A percentile compares a stretch with the other conserved stretches of the same genome.
phyloP scores from a whole-genome alignment of 1,139 yeast species.

The Pichia sp. region DNA sequence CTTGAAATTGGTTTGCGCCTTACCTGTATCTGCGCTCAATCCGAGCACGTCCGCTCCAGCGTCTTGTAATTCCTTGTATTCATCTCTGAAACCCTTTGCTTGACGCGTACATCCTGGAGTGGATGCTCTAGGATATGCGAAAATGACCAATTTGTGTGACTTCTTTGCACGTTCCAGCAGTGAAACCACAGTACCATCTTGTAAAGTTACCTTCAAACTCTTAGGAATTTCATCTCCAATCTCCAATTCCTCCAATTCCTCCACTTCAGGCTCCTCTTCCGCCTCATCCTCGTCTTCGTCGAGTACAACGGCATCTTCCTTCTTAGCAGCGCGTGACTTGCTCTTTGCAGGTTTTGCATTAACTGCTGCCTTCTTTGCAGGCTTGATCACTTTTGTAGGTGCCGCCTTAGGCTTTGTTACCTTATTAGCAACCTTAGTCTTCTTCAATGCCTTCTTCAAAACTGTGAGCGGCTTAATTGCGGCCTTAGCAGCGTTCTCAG shows the following conservation, averaged over 20 bases:
- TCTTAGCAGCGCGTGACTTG: conserved; percentile 7
- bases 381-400: not conserved
- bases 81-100: conserved; percentile 80
- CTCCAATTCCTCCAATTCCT: conserved; percentile 28
- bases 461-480: no score
- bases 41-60: conserved; percentile 55
- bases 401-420: not conserved
- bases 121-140: conserved; percentile 85
- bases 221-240: conserved; percentile 71
- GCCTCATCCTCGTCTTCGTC: conserved; percentile 3
- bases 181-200: conserved; percentile 55
- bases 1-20: conserved; percentile 70
- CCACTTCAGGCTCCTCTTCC: conserved; percentile 2
- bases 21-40: conserved; percentile 65
- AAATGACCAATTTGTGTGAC: conserved; percentile 51
- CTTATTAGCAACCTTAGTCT: conserved; percentile 2
- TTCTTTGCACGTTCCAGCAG: conserved; percentile 41
- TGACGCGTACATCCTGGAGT: conserved; percentile 97
- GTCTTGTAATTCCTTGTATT: conserved; percentile 43
- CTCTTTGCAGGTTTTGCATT: no score
- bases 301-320: conserved; percentile 4
- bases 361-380: not conserved
- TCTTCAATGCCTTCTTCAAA: not conserved
- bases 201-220: conserved; percentile 48
- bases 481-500: no score